A percentile compares a stretch with the other conserved stretches of the same genome.
Conservation (phyloP, 2,329 filamentous ascomycete genomes). For the Fusarium chaquense region DNA sequence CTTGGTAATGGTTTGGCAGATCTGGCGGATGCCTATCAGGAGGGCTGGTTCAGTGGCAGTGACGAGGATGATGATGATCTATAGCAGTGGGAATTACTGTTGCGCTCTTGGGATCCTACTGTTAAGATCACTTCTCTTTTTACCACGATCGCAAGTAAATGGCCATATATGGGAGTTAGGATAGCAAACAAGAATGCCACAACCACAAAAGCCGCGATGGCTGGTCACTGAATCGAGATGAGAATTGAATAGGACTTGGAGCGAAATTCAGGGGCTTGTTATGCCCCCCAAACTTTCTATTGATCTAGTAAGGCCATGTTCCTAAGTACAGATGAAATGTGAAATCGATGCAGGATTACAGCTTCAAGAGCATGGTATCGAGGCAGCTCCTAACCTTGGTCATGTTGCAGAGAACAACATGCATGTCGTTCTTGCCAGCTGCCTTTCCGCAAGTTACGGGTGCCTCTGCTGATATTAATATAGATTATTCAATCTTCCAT, state of each 20-base stretch:
- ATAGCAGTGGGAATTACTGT: constrained; percentile 21
- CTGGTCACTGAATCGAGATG: background rate
- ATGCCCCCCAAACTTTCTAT: constrained; percentile 45
- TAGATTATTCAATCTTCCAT: constrained; percentile 41
- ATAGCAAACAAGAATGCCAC: background rate
- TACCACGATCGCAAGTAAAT: too few species aligned
- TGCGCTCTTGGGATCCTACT: too few species aligned
- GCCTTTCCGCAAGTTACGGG: constrained; percentile 15
- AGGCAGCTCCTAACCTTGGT: constrained; percentile 9
- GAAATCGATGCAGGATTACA: constrained; percentile 25
- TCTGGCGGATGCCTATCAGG: constrained; percentile 88
- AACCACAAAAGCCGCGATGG: background rate
- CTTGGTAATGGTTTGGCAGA: constrained; percentile 85
- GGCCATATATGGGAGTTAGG: constrained; percentile 19
- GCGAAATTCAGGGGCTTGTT: constrained; percentile 18
- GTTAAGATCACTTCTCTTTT: too few species aligned
- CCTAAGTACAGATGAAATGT: constrained; percentile 48
- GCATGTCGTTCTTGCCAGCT: constrained; percentile 5
- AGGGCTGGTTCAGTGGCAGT: constrained; percentile 85
- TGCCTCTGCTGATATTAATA: constrained; percentile 39
- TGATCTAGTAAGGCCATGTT: constrained; percentile 48
- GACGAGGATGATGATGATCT: constrained; percentile 75
- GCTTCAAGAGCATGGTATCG: constrained; percentile 4
- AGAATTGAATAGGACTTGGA: background rate
- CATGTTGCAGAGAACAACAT: constrained; percentile 7